Conservation (phyloP, 352 stramenopile genomes). For the Globisporangium abappressorium region DNA sequence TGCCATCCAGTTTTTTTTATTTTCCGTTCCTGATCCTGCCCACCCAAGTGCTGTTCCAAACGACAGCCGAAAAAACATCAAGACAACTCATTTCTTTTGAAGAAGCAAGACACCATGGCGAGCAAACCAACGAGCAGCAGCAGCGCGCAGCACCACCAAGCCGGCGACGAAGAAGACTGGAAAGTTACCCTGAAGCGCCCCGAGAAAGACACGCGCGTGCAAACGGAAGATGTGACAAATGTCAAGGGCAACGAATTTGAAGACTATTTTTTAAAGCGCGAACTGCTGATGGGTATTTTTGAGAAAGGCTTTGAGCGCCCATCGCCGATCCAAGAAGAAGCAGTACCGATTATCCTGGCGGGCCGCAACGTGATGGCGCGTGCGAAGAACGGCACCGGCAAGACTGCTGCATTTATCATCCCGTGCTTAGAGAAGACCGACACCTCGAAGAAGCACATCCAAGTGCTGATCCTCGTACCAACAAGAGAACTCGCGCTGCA, state of each 20-base stretch:
- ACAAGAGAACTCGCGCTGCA: conserved; percentile 99
- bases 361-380: conserved; percentile 97
- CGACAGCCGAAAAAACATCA: conserved; percentile 7
- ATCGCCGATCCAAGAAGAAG: conserved; percentile 98
- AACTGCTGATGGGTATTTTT: conserved; percentile 99
- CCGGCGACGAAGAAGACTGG: conserved; percentile 58
- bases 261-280: conserved; percentile 99
- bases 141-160: conserved; percentile 18
- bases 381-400: conserved; percentile 99
- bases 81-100: conserved; percentile 4
- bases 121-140: conserved; percentile 22
- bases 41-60: conserved; percentile 6
- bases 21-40: conserved; percentile 5
- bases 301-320: conserved; percentile 99
- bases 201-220: conserved; percentile 85
- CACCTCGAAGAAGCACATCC: conserved; percentile 94
- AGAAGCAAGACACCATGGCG: conserved; percentile 15
- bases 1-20: conserved; percentile 12
- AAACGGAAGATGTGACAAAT: conserved; percentile 97
- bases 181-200: conserved; percentile 78
- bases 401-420: conserved; percentile 99
- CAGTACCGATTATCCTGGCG: conserved; percentile 98
- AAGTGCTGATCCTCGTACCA: conserved; percentile 99
- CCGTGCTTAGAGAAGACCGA: conserved; percentile 99
- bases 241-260: conserved; percentile 99